Base-by-base conservation (phyloP, 805 yeast species). In the Komagataella phaffii region DNA sequence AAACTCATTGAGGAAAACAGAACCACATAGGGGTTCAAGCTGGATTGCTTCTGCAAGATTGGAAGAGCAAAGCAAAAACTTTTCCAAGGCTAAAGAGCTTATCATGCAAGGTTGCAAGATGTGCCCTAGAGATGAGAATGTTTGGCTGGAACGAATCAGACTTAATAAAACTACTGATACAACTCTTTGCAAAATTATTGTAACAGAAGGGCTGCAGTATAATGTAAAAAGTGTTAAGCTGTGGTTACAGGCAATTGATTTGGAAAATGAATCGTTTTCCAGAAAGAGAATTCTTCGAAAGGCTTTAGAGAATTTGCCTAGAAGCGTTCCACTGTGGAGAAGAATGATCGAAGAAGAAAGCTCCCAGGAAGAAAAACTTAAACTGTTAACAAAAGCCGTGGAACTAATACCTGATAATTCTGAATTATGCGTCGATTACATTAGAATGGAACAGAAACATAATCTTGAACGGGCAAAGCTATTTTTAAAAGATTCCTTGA, bases 41-140 rank as follows among this genome's bases (percentile, higher is more conserved):
- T 91, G 96, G 96, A 85, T 91, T 19, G 88, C 95, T 0, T 78
- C 88, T 49, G 95, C 96, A 0, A 67, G 88, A 48, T 62, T 88
- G 7, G 98, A 91, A 60, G 84, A 79, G 56, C 75, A 74, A 47
- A 83, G 82, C 1, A 73, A 73, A 47, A 80, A 79, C 50, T 69
- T 71, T 51, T 66, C 66, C 4, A 64, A 64, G 12, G 96, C 98
- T 0, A 75, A 76, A 51, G 66, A 65, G 19, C 54, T 85, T 14
- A 82, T 89, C 6, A 71, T 71, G n/a, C 80, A 86, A 60, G 99
- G 96, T 1, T 85, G 96, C 59, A 70, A 68, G 3, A 69, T 69
- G 46, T 80, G 90, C 56, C 87, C 89, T 0, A 69, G 67, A 45
- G 77, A 72, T 56, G 95, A 82, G 53, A 84, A 79, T 10, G 70